A percentile compares a stretch with the other conserved stretches of the same genome.
These are phyloP conservation scores for Phytophthora crassamura DNA, from an alignment of 352 stramenopile genomes.

Conservation along the genomic window DNA sequence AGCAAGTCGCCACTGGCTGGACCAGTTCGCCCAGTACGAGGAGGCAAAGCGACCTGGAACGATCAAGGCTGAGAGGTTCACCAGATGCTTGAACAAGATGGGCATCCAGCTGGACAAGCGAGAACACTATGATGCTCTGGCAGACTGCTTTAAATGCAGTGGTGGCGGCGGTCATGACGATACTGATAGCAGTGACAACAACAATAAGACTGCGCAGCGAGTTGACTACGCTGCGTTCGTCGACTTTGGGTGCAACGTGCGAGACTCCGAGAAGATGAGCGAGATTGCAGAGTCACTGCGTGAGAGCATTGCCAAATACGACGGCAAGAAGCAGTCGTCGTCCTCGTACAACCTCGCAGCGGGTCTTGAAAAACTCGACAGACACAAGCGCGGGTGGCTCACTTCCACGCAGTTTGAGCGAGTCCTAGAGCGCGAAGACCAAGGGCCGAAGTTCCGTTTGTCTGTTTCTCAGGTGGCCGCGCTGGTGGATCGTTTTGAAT, in stretches of 20 bases:
- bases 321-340: slow-evolving; percentile 55
- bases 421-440: slow-evolving; percentile 33
- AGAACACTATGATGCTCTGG: slow-evolving; percentile 43
- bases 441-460: slow-evolving; percentile 49
- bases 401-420: slow-evolving; percentile 47
- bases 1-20: slow-evolving; percentile 47
- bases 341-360: slow-evolving; percentile 54
- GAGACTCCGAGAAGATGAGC: slow-evolving; percentile 68
- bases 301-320: slow-evolving; percentile 52
- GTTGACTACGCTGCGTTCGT: slow-evolving; percentile 68
- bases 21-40: slow-evolving; percentile 66
- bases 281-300: slow-evolving; percentile 57
- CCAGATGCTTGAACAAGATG: slow-evolving; percentile 64
- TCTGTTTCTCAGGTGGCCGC: slow-evolving; percentile 36
- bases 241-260: slow-evolving; percentile 74
- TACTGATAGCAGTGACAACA: slow-evolving; percentile 17
- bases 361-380: slow-evolving; percentile 62
- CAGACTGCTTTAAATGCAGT: slow-evolving; percentile 47
- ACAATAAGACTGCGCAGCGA: slow-evolving; percentile 13
- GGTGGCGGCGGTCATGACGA: slow-evolving; percentile 3
- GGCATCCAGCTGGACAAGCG: slow-evolving; percentile 54
- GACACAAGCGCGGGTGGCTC: slow-evolving; percentile 63
- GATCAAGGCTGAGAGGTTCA: slow-evolving; percentile 55
- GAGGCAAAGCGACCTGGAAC: slow-evolving; percentile 30
- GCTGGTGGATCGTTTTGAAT: slow-evolving; percentile 70